These are phyloP conservation scores for Vitrella brassicaformis DNA, from an alignment of 73 alveolate genomes.

Conservation along the genomic window DNA sequence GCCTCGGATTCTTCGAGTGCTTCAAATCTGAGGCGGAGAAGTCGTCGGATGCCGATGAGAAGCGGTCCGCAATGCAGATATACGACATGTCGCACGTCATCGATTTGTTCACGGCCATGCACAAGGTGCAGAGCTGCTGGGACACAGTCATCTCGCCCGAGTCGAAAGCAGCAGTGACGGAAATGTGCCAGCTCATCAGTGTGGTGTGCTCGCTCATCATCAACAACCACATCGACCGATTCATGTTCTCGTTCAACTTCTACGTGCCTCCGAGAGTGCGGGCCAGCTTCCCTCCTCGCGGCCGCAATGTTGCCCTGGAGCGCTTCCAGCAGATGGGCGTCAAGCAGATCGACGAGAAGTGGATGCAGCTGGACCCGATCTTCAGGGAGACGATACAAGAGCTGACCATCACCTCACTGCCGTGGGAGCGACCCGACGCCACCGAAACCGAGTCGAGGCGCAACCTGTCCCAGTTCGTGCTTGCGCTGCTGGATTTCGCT, in stretches of 20 bases:
- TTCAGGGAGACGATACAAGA: conserved; percentile 3
- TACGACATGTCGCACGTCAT: conserved; percentile 18
- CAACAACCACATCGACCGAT: conserved; percentile 12
- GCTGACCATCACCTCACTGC: conserved; percentile 10
- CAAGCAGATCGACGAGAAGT: conserved; percentile 2
- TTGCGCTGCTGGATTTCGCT: conserved; percentile 16
- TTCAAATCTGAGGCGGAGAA: conserved; percentile 4
- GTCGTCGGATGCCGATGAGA: not conserved
- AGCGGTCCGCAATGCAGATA: conserved; percentile 8
- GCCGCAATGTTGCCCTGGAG: too few species aligned
- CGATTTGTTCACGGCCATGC: conserved; percentile 18
- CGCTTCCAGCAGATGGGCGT: too few species aligned
- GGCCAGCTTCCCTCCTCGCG: conserved; percentile 2
- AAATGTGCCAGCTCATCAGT: conserved; percentile 13
- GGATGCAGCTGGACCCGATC: conserved; percentile 5
- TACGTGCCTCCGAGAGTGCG: conserved; percentile 12
- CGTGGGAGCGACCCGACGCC: conserved; percentile 17
- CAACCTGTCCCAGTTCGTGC: conserved; percentile 13
- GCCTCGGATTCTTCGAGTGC: conserved; percentile 21
- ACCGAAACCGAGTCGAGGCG: conserved; percentile 8
- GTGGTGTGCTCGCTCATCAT: conserved; percentile 10
- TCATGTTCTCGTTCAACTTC: conserved; percentile 10
- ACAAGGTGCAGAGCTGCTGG: conserved; percentile 9
- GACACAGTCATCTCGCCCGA: conserved; percentile 5
- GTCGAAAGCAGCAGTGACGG: conserved; percentile 9